Evolutionary conservation across 768 basidiomycete genomes (phyloP).

Genomic region (Termitomyces sp.): DNA sequence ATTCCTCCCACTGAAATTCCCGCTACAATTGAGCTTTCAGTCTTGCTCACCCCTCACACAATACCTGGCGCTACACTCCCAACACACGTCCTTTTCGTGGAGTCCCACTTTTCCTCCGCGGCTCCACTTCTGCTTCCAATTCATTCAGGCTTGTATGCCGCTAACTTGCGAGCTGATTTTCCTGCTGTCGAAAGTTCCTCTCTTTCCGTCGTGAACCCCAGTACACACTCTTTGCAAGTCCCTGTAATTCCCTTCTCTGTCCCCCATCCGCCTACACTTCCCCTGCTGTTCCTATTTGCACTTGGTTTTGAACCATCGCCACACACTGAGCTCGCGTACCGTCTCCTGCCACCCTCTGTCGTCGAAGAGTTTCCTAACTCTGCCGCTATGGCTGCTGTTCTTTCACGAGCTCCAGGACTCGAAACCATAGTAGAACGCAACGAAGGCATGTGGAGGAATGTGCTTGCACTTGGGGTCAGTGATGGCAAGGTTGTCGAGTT

Average conservation of each 20-base stretch:
- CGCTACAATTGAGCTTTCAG: constrained; percentile 40
- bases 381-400: constrained; percentile 47
- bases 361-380: constrained; percentile 59
- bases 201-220: constrained; percentile 21
- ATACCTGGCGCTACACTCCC: constrained; percentile 36
- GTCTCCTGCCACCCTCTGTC: constrained; percentile 47
- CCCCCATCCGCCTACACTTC: constrained; percentile 49
- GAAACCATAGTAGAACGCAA: constrained; percentile 33
- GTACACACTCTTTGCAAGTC: constrained; percentile 31
- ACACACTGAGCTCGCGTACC: constrained; percentile 39
- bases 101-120: constrained; percentile 18
- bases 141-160: constrained; percentile 38
- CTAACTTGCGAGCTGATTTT: constrained; percentile 29
- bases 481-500: constrained; percentile 40
- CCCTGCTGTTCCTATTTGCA: constrained; percentile 54
- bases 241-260: constrained; percentile 45
- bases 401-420: constrained; percentile 35
- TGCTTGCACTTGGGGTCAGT: constrained; percentile 46
- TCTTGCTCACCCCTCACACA: constrained; percentile 22
- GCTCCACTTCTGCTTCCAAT: constrained; percentile 48
- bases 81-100: constrained; percentile 52
- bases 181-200: constrained; percentile 22
- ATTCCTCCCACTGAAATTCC: constrained; percentile 24
- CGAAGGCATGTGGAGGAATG: constrained; percentile 65
- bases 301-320: constrained; percentile 43